Base-by-base conservation (phyloP, 768 basidiomycete genomes). In the Auriscalpium vulgare region DNA sequence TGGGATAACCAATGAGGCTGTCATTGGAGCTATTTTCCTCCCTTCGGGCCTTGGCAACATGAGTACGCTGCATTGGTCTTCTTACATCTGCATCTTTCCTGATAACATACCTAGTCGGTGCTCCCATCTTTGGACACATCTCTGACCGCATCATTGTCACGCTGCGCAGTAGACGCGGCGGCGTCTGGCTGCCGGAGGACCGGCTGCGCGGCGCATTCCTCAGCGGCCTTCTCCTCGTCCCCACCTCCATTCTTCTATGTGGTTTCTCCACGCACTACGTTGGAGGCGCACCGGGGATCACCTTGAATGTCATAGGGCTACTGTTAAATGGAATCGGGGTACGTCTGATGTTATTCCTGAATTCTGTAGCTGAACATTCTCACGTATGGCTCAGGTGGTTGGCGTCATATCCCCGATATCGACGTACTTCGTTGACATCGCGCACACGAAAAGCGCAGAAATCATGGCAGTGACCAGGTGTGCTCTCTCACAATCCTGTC, bases 271-370 rank as follows among this genome's bases (percentile, higher is more conserved):
- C 75, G 13, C 63, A 71, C 36, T 84, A 75, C 63, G 69, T 87
- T 5, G 69, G 69, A 8, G 81, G 82, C 1, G 70, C 57, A 0
- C 45, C 72, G 1, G 85, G 86, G 3, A 67, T 88, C 23, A 65
- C 68, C 1, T 62, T 82, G 11, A 79, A 76, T 58, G 67, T 86
- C 5, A 19, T 78, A 0, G 83, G 78, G 56, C 63, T 89, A 7
- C 87, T 87, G 61, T 53, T 79, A 38, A 87, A 85, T 56, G 82
- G 85, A 16, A 37, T 85, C 17, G 86, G 86, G 29, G 87, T 87
- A 62, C 51, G 76, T 72, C 16, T 37, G 5, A 29, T 29, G 23
- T 29, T 43, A 29, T 45, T 11, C 17, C 37, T 14, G 10, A 9
- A 8, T n/a, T 10, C 50, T 11, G 48, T 8, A 47, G 8, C 14